Evolutionary conservation across 148 eudicot species (phyloP).

Genomic region (Fagopyrum esculentum): DNA sequence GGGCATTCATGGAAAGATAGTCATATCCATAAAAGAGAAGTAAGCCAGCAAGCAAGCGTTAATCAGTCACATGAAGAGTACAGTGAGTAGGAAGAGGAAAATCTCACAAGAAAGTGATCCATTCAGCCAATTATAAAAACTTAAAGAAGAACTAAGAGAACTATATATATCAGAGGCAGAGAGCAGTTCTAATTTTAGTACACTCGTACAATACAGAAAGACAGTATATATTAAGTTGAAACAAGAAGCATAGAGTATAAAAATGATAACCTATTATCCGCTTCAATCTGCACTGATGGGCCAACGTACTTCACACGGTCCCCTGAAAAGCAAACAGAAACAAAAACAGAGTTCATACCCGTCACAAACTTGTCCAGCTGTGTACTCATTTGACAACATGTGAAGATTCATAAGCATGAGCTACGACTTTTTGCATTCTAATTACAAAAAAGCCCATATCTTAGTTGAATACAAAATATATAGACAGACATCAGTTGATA

Average conservation of each 20-base stretch:
- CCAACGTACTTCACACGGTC: conserved; percentile 93
- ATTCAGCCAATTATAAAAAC: neutral
- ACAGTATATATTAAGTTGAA: neutral
- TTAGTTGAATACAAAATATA: neutral
- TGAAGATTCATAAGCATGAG: neutral
- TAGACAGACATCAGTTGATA: neutral
- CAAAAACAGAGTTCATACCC: conserved; percentile 6
- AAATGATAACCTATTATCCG: conserved; percentile 57
- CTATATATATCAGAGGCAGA: neutral
- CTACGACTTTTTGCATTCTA: neutral
- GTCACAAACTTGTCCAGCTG: conserved; percentile 4
- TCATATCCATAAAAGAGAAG: neutral
- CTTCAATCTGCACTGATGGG: conserved; percentile 43
- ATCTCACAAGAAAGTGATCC: neutral
- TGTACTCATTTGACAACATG: neutral
- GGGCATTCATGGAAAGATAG: neutral
- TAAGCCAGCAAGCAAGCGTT: neutral
- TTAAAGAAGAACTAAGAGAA: neutral
- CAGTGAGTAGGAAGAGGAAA: neutral
- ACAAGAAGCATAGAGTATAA: conserved; percentile 9
- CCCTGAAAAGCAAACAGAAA: conserved; percentile 40
- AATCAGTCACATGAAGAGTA: neutral
- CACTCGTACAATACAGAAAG: neutral
- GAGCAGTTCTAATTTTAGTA: neutral
- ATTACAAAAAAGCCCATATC: neutral